A percentile compares a stretch with the other conserved stretches of the same genome.
Conservation (phyloP, 225 moss, liverwort and hornwort species). For the Anthoceros angustus region DNA sequence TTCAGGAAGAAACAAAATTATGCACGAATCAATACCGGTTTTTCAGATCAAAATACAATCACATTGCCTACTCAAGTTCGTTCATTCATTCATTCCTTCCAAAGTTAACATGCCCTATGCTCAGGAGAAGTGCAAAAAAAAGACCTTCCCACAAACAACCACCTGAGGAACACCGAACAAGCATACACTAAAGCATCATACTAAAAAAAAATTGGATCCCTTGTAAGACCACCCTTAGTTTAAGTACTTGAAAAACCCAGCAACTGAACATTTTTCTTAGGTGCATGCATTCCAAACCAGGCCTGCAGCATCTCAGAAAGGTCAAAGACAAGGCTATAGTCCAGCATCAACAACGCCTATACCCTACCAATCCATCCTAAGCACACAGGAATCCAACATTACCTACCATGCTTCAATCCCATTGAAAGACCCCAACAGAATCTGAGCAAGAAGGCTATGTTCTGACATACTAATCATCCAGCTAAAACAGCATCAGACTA, state of each 20-base stretch:
- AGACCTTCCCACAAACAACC: too few species aligned
- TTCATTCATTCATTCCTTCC: neutral
- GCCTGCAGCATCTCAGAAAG: neutral
- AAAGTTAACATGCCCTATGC: neutral
- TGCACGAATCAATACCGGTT: constrained; percentile 16
- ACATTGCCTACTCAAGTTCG: neutral
- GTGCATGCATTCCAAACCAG: neutral
- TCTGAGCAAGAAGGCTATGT: neutral
- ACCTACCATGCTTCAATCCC: too few species aligned
- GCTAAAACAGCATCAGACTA: neutral
- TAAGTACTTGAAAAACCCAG: neutral
- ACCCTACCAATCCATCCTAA: neutral
- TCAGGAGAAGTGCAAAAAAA: too few species aligned
- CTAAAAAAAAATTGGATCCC: too few species aligned
- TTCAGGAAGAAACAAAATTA: constrained; percentile 10
- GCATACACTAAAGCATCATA: too few species aligned
- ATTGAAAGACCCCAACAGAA: neutral
- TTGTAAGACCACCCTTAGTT: too few species aligned
- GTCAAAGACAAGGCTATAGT: neutral
- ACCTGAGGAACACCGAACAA: too few species aligned
- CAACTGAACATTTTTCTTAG: neutral
- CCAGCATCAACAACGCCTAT: neutral
- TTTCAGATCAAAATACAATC: constrained; percentile 1
- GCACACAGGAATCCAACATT: too few species aligned
- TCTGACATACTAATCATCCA: neutral